Conservation (phyloP, 106 monocot species). For the Hemerocallis citrina region DNA sequence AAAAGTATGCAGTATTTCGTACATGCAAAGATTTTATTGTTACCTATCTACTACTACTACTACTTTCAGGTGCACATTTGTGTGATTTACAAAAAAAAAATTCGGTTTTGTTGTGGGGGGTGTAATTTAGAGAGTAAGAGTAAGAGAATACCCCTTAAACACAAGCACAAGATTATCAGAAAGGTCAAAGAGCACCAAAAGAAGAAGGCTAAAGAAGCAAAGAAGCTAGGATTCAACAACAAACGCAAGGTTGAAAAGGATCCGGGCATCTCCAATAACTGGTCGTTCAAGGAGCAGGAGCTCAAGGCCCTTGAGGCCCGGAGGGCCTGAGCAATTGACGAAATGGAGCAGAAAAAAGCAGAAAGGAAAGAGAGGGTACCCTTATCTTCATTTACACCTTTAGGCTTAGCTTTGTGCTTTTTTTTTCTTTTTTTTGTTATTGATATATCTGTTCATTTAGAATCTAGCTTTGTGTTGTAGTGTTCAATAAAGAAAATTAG, state of each 20-base stretch:
- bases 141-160: conserved; percentile 67
- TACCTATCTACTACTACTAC: no score
- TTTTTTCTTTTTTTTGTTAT: no score
- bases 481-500: background rate
- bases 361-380: conserved; percentile 86
- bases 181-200: conserved; percentile 84
- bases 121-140: conserved; percentile 84
- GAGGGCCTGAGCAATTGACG: conserved; percentile 61
- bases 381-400: no score
- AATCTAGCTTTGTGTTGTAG: no score
- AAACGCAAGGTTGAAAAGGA: conserved; percentile 92
- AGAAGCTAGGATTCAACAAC: conserved; percentile 53
- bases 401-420: no score
- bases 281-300: conserved; percentile 98
- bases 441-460: no score
- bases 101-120: no score
- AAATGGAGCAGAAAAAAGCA: conserved; percentile 87
- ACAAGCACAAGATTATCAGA: conserved; percentile 81
- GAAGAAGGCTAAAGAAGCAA: conserved; percentile 83
- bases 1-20: no score
- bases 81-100: no score
- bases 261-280: conserved; percentile 95
- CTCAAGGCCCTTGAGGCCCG: conserved; percentile 79
- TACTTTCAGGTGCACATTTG: no score
- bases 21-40: no score